Evolutionary conservation across 768 basidiomycete species (phyloP).

Genomic region (Leucogyrophana mollusca): DNA sequence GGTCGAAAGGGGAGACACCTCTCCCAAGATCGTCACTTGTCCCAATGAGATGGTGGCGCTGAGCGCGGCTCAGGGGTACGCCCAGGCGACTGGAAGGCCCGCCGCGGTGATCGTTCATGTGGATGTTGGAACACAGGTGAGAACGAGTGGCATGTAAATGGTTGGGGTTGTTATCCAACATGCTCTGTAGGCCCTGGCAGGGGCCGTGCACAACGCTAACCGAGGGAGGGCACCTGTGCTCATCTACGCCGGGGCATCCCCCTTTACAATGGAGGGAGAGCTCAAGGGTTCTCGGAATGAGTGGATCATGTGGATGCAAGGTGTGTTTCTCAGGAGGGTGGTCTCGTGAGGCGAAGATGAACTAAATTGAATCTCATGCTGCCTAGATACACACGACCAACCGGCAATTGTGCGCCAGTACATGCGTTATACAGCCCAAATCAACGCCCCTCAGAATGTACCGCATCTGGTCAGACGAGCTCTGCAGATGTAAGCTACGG

Average conservation of each 20-base stretch:
- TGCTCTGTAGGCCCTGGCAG: conserved; percentile 52
- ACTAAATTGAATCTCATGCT: no score
- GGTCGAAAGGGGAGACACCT: conserved; percentile 30
- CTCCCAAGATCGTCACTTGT: conserved; percentile 58
- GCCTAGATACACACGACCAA: conserved; percentile 68
- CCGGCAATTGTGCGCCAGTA: conserved; percentile 70
- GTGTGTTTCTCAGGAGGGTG: conserved; percentile 25
- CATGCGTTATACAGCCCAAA: conserved; percentile 65
- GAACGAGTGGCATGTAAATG: conserved; percentile 5
- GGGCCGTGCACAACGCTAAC: conserved; percentile 73
- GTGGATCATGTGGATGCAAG: conserved; percentile 74
- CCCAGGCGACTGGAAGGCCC: conserved; percentile 61
- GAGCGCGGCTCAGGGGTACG: conserved; percentile 70
- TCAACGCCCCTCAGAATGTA: conserved; percentile 52
- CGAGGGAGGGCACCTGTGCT: conserved; percentile 58
- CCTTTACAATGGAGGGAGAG: conserved; percentile 56
- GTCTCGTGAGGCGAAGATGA: background rate
- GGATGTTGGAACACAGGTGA: conserved; percentile 66
- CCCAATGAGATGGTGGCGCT: conserved; percentile 79
- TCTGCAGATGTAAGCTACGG: conserved; percentile 54
- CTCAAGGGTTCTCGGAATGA: conserved; percentile 66
- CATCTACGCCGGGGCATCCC: conserved; percentile 72
- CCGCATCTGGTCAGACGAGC: conserved; percentile 54
- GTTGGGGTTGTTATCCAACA: background rate
- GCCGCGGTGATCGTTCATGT: conserved; percentile 77